These are phyloP conservation scores for Nakazawaea sp. DNA, from an alignment of 805 yeast genomes.

Conservation along the genomic window DNA sequence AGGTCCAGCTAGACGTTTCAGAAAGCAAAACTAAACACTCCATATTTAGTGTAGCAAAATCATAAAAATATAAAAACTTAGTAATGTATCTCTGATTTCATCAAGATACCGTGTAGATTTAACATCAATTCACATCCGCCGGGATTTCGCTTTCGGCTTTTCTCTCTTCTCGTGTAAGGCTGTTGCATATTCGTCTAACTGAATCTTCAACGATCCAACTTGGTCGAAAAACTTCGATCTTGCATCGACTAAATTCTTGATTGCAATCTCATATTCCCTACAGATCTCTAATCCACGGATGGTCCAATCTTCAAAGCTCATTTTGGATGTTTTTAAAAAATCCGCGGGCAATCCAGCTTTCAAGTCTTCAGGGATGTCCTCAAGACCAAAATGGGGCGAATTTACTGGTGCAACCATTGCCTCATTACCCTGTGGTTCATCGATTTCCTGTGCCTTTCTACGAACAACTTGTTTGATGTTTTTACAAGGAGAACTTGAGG, in stretches of 20 bases:
- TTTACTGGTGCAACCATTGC: too few relatives aligned
- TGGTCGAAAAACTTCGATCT: slow-evolving; percentile 15
- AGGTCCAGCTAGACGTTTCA: slow-evolving; percentile 81
- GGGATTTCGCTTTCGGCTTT: too few relatives aligned
- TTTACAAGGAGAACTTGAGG: slow-evolving; percentile 8
- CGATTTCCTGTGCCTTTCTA: neutral
- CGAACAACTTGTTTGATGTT: slow-evolving; percentile 1
- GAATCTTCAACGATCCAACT: slow-evolving; percentile 25
- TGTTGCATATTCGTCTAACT: slow-evolving; percentile 28
- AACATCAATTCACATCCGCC: too few relatives aligned
- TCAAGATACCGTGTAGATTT: too few relatives aligned
- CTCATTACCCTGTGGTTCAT: neutral
- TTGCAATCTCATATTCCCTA: slow-evolving; percentile 27
- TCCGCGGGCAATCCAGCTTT: too few relatives aligned
- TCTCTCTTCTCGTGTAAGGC: too few relatives aligned
- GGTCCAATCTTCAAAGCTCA: slow-evolving; percentile 33
- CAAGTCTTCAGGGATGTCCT: too few relatives aligned
- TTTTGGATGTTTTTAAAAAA: too few relatives aligned
- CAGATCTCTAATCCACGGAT: slow-evolving; percentile 25
- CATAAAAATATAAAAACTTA: too few relatives aligned
- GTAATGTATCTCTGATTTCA: too few relatives aligned
- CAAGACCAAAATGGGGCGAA: too few relatives aligned
- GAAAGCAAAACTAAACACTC: slow-evolving; percentile 68
- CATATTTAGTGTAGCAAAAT: neutral
- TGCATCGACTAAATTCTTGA: slow-evolving; percentile 25